phyloP scores from a whole-genome alignment of 257 asterid species.

The Eucommia ulmoides region DNA sequence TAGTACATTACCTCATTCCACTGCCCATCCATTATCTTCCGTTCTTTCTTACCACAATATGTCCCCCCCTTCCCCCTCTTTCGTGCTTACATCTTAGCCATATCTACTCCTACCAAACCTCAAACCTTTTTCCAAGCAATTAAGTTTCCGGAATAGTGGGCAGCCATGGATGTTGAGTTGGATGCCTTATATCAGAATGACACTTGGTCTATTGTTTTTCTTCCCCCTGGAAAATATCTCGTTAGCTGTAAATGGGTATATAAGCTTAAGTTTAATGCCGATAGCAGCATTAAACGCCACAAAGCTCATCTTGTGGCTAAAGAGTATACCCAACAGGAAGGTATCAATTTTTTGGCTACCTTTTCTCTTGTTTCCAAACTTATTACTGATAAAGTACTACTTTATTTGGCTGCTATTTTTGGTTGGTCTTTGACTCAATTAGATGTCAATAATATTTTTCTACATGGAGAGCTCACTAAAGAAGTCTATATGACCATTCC shows the following conservation, averaged over 20 bases:
- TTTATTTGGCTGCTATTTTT: neutral
- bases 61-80: neutral
- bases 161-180: neutral
- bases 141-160: neutral
- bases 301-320: neutral
- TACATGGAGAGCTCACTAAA: neutral
- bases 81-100: neutral
- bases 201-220: neutral
- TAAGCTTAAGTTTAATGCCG: neutral
- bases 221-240: neutral
- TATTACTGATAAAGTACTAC: neutral
- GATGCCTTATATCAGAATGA: neutral
- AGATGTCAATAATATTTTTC: neutral
- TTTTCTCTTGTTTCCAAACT: neutral
- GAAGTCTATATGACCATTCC: neutral
- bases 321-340: neutral
- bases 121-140: neutral
- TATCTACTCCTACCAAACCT: neutral
- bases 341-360: neutral
- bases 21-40: neutral
- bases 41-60: neutral
- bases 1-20: neutral
- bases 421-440: neutral
- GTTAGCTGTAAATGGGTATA: neutral
- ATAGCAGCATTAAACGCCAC: neutral